Conservation (phyloP, 768 basidiomycete species). For the Cytidiella melzeri region DNA sequence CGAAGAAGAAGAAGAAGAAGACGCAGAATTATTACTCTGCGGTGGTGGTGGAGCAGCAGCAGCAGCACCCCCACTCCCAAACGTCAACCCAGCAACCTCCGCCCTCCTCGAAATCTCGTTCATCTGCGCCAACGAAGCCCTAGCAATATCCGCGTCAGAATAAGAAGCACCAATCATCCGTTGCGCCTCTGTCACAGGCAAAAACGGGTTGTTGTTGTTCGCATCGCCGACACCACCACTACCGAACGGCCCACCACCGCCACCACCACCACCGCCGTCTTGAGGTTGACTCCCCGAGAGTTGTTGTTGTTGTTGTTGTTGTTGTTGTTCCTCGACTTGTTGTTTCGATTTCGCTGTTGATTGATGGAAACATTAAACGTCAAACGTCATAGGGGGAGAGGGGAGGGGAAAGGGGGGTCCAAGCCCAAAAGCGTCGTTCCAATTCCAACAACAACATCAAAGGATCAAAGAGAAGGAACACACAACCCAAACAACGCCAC, state of each 20-base stretch:
- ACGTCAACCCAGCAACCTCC: conserved; percentile 37
- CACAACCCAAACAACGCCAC: no score
- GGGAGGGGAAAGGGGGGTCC: no score
- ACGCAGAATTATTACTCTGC: neutral
- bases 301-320: conserved; percentile 8
- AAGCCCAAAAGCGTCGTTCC: no score
- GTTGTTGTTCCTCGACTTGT: conserved; percentile 3
- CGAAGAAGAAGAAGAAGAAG: neutral
- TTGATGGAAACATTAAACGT: neutral
- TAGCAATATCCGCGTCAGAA: conserved; percentile 53
- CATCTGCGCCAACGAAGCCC: conserved; percentile 69
- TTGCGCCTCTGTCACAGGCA: conserved; percentile 52
- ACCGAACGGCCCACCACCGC: no score
- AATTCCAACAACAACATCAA: no score
- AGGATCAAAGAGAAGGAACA: no score
- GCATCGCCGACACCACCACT: conserved; percentile 23
- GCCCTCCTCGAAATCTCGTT: conserved; percentile 70
- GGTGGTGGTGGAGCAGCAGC: neutral
- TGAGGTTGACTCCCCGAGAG: no score
- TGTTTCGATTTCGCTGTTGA: conserved; percentile 26
- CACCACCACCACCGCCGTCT: no score
- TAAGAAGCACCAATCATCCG: conserved; percentile 41
- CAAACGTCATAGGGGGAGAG: no score
- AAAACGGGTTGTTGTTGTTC: conserved; percentile 52
- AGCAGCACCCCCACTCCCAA: conserved; percentile 12